Conservation (phyloP, 73 alveolate species). For the Paramecium sonneborni region DNA sequence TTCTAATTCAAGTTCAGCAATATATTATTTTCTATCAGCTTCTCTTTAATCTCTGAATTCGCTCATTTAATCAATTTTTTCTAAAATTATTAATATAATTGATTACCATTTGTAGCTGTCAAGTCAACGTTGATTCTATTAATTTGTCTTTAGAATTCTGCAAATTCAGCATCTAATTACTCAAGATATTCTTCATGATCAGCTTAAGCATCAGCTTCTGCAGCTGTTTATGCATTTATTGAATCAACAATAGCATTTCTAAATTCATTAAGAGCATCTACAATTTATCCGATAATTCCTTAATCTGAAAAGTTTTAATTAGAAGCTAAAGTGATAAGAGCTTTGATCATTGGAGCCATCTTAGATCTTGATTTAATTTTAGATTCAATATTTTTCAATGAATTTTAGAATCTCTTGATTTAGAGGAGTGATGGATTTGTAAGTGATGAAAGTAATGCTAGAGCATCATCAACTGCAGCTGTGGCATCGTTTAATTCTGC, state of each 20-base stretch:
- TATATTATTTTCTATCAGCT: background rate
- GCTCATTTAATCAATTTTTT: background rate
- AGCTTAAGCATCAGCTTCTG: background rate
- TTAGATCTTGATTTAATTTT: constrained; percentile 48
- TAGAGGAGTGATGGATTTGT: constrained; percentile 47
- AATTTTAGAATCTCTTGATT: constrained; percentile 52
- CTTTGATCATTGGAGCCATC: constrained; percentile 53
- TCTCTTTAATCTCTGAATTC: constrained; percentile 20
- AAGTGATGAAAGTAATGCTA: constrained; percentile 19
- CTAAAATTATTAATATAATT: background rate
- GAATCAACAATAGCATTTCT: background rate
- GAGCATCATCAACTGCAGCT: constrained; percentile 51
- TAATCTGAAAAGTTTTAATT: background rate
- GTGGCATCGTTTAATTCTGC: constrained; percentile 55
- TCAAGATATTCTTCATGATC: constrained; percentile 15
- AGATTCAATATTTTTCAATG: constrained; percentile 31
- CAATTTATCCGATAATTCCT: constrained; percentile 22
- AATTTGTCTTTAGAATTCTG: constrained; percentile 47
- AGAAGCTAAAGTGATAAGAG: constrained; percentile 40
- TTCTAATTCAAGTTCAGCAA: background rate
- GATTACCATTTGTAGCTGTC: background rate
- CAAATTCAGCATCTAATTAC: constrained; percentile 25
- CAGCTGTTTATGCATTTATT: background rate
- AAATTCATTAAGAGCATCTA: constrained; percentile 22
- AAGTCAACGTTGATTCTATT: background rate